These are phyloP conservation scores for Lanmaoa pseudosensibilis DNA, from an alignment of 768 basidiomycete genomes.

Conservation along the genomic window DNA sequence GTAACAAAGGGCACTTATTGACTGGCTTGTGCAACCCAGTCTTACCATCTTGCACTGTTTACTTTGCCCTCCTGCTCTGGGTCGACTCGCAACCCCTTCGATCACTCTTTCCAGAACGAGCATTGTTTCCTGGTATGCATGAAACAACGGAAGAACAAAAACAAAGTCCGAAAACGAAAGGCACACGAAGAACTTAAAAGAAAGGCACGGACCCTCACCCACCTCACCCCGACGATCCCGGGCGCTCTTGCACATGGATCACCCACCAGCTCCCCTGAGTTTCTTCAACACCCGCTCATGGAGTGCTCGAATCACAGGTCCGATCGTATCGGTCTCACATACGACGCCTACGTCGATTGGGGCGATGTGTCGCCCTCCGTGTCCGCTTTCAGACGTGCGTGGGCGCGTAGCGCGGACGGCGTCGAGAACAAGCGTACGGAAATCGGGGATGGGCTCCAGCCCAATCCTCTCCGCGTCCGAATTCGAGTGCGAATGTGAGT, in stretches of 20 bases:
- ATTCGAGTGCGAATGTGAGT: not conserved
- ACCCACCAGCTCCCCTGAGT: slow-evolving; percentile 20
- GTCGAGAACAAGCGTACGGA: slow-evolving; percentile 49
- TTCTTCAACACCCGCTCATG: slow-evolving; percentile 46
- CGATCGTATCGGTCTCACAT: slow-evolving; percentile 51
- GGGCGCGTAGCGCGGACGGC: slow-evolving; percentile 42
- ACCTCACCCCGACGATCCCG: not conserved
- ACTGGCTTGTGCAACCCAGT: not conserved
- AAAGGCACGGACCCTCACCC: too few species aligned
- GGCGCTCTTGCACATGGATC: not conserved
- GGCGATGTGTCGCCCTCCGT: slow-evolving; percentile 43
- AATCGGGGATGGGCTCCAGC: slow-evolving; percentile 61
- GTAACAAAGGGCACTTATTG: not conserved
- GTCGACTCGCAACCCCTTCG: too few species aligned
- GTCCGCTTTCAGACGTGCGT: not conserved
- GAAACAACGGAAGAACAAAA: not conserved
- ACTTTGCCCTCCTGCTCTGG: too few species aligned
- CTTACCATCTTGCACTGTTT: not conserved
- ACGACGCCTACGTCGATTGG: slow-evolving; percentile 63
- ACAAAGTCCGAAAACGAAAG: not conserved
- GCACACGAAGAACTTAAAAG: not conserved
- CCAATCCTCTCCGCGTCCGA: slow-evolving; percentile 28
- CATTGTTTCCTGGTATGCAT: not conserved
- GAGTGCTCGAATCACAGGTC: slow-evolving; percentile 48
- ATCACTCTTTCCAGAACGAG: too few species aligned